Evolutionary conservation across 768 basidiomycete species (phyloP).

Genomic region (Suillus subluteus): DNA sequence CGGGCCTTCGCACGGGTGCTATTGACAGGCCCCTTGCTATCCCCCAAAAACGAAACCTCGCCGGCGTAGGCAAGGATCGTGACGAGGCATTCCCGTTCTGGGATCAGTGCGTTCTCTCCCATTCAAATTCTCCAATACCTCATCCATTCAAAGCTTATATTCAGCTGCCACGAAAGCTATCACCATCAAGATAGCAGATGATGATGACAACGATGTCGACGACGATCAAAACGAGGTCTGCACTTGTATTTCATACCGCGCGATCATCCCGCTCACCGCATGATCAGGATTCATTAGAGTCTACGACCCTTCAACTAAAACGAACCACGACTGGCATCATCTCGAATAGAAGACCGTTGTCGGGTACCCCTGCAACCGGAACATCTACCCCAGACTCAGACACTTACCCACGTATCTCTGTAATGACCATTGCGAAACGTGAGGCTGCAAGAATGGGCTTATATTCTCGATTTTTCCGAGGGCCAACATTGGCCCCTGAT

Average conservation of each 20-base stretch:
- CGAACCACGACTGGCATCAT: constrained; percentile 78
- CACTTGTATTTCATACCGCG: constrained; percentile 9
- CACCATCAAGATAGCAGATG: constrained; percentile 63
- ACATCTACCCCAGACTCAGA: constrained; percentile 41
- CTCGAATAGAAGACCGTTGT: constrained; percentile 65
- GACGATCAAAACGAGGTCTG: constrained; percentile 10
- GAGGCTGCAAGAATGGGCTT: constrained; percentile 76
- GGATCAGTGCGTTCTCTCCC: constrained; percentile 80
- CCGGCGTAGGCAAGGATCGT: constrained; percentile 89
- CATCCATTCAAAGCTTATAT: constrained; percentile 51
- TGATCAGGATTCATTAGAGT: constrained; percentile 21
- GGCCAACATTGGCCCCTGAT: constrained; percentile 65
- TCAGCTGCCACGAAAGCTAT: constrained; percentile 83
- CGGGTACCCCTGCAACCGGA: constrained; percentile 53
- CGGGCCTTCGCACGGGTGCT: constrained; percentile 82
- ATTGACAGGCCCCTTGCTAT: constrained; percentile 77
- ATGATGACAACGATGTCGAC: constrained; percentile 46
- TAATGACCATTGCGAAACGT: constrained; percentile 70
- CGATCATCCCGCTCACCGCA: neutral
- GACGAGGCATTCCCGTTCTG: constrained; percentile 98
- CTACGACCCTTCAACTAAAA: constrained; percentile 38
- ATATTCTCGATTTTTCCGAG: constrained; percentile 83
- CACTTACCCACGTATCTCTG: constrained; percentile 42
- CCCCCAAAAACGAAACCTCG: constrained; percentile 82
- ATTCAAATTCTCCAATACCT: constrained; percentile 4